Evolutionary conservation across 78 protist genomes (phyloP), one percentile per base, ranked within the genome.

Genomic region (Mantamonas sphyraenae): DNA sequence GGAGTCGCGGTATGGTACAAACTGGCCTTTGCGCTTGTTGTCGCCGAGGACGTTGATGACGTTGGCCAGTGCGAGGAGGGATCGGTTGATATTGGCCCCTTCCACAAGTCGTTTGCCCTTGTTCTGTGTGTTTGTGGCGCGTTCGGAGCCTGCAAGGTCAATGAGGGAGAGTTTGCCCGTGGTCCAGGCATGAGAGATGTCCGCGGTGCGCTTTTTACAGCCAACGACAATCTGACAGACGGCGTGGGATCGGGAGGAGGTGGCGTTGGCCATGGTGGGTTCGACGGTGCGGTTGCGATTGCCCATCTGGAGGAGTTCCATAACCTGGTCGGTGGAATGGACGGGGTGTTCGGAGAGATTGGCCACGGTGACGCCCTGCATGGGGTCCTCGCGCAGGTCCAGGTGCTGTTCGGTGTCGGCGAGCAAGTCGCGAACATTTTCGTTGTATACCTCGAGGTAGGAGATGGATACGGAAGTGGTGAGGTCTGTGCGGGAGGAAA

Each of bases 141-240:
- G 64, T 67, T 91, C 96, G 0, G 88, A 82, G 2, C 98, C 98
- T 10, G 98, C 98, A 0, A 94, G 77, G 67, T 94, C 98, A 39
- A 94, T 74, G 31, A 94, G 71, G n/a, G 55, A 17, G 42, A 87
- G 82, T 60, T 84, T 87, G 7, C 71, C 76, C 55, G 4, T 35
- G 37, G 1, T 4, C 43, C 70, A 50, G 8, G 34, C 8, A 20
- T 26, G 70, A 1, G 57, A 20, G n/a, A 58, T 28, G 63, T 64
- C 37, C 28, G 64, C 68, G 20, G 8, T 34, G 22, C 42, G n/a
- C 16, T 47, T 16, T 16, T 47, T 55, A 4, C 12, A 7, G 24
- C 14, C 19, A 19, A 76, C 35, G 22, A 33, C 35, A 16, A 76
- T 4, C 45, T 69, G 85, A 33, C 81, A 74, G 56, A 86, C 57